A percentile compares a stretch with the other conserved stretches of the same genome.
phyloP scores from a whole-genome alignment of 1,284 basidiomycete species.

The Coriolopsis trogii region DNA sequence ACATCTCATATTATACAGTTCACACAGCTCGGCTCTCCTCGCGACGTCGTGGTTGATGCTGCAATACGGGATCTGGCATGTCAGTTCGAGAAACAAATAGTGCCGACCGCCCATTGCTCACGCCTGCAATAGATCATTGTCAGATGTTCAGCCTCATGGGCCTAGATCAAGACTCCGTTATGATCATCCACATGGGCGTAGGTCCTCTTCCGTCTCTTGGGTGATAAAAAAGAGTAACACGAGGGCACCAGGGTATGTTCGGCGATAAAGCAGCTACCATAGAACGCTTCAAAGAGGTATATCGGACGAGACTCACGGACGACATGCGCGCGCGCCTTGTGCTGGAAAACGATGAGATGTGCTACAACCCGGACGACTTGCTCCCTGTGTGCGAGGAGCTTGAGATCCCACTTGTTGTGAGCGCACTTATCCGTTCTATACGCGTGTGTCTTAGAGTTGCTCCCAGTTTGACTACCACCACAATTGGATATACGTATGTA shows the following conservation, averaged over 20 bases:
- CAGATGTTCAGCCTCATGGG: conserved; percentile 89
- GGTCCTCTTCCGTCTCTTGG: conserved; percentile 22
- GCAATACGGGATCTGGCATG: conserved; percentile 78
- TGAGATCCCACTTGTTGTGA: conserved; percentile 74
- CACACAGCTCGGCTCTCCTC: conserved; percentile 84
- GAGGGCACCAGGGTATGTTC: conserved; percentile 64
- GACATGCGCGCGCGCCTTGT: conserved; percentile 77
- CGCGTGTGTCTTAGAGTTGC: neutral
- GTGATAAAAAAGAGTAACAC: neutral
- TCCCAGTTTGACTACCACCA: conserved; percentile 72
- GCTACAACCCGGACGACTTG: conserved; percentile 87
- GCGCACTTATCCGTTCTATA: conserved; percentile 15
- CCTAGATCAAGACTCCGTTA: conserved; percentile 72
- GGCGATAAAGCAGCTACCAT: conserved; percentile 78
- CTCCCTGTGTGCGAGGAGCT: conserved; percentile 84
- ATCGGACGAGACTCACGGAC: conserved; percentile 57
- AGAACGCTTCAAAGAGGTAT: conserved; percentile 73
- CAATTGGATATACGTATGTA: conserved; percentile 61
- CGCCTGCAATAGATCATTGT: conserved; percentile 58
- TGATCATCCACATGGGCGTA: conserved; percentile 76
- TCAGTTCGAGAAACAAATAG: conserved; percentile 24
- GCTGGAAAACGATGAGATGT: conserved; percentile 93
- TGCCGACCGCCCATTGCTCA: too few relatives aligned
- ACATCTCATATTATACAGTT: conserved; percentile 45
- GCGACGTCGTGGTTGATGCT: conserved; percentile 70